phyloP scores from a whole-genome alignment of 78 protist genomes.

The Dictyostelium firmibasis region DNA sequence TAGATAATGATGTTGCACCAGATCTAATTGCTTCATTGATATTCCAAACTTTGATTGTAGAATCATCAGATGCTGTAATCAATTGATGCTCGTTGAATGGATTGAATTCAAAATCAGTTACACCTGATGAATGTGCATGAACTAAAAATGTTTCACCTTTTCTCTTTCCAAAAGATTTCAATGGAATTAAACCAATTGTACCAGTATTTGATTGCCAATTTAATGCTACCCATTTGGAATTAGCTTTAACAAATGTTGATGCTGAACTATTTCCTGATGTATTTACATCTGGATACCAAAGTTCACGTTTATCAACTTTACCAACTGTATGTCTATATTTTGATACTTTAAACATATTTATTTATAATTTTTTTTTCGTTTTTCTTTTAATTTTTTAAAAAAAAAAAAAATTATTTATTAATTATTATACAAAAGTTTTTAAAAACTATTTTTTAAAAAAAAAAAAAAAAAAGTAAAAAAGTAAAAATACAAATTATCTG shows the following conservation, averaged over 20 bases:
- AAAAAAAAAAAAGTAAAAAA: background rate
- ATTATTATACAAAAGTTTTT: background rate
- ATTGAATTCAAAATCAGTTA: conserved; percentile 75
- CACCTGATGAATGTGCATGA: conserved; percentile 73
- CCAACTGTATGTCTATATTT: conserved; percentile 59
- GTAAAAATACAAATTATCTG: background rate
- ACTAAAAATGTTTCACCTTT: conserved; percentile 39
- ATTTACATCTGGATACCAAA: conserved; percentile 78
- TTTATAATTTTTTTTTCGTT: background rate
- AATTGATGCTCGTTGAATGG: conserved; percentile 67
- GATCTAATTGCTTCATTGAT: background rate
- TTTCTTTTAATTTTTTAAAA: background rate
- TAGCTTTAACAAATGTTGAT: conserved; percentile 24
- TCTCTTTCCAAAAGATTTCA: conserved; percentile 53
- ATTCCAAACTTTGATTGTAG: conserved; percentile 75
- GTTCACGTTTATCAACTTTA: conserved; percentile 48
- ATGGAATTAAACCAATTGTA: conserved; percentile 69
- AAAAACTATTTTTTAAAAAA: background rate
- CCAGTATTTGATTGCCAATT: conserved; percentile 83
- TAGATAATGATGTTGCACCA: background rate
- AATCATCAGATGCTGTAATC: conserved; percentile 80
- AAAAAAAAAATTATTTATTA: no score
- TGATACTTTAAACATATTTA: conserved; percentile 18
- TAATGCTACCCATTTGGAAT: conserved; percentile 48
- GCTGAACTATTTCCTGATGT: conserved; percentile 25